Conservation (phyloP, 225 moss, liverwort and hornwort genomes). For the Marchantia polymorpha region DNA sequence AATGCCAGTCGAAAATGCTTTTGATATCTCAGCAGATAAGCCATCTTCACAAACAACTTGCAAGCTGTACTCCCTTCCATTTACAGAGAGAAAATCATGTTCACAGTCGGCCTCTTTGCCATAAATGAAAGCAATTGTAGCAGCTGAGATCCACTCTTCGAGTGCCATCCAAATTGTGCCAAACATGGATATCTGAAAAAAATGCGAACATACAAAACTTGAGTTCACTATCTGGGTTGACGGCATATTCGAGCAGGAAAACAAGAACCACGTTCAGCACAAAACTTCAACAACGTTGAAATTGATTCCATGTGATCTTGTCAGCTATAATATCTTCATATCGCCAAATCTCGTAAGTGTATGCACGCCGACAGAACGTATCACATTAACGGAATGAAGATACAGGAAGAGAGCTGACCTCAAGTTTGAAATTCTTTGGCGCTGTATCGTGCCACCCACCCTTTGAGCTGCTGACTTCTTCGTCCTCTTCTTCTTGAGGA, state of each 20-base stretch:
- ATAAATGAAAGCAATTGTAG: conserved; percentile 81
- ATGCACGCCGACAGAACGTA: neutral
- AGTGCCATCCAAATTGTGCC: conserved; percentile 73
- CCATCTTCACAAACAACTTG: conserved; percentile 48
- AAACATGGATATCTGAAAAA: conserved; percentile 70
- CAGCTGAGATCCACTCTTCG: conserved; percentile 88
- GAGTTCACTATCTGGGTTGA: neutral
- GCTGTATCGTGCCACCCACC: conserved; percentile 65
- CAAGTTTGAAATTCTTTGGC: conserved; percentile 81
- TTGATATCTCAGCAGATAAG: conserved; percentile 65
- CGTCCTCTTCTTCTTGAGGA: conserved; percentile 38
- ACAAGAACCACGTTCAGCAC: neutral
- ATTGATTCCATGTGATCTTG: neutral
- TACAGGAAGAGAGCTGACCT: conserved; percentile 44
- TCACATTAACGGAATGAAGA: neutral
- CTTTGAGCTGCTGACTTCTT: conserved; percentile 38
- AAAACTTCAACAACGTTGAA: neutral
- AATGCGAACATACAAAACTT: neutral
- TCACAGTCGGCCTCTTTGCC: conserved; percentile 66
- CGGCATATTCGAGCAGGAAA: neutral
- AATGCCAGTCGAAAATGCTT: conserved; percentile 62
- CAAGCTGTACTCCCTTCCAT: conserved; percentile 70
- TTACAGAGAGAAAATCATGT: conserved; percentile 56
- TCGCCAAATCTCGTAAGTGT: neutral
- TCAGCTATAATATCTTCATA: neutral